Base-by-base conservation (phyloP, 805 yeast genomes). In the Ogataea polymorpha region DNA sequence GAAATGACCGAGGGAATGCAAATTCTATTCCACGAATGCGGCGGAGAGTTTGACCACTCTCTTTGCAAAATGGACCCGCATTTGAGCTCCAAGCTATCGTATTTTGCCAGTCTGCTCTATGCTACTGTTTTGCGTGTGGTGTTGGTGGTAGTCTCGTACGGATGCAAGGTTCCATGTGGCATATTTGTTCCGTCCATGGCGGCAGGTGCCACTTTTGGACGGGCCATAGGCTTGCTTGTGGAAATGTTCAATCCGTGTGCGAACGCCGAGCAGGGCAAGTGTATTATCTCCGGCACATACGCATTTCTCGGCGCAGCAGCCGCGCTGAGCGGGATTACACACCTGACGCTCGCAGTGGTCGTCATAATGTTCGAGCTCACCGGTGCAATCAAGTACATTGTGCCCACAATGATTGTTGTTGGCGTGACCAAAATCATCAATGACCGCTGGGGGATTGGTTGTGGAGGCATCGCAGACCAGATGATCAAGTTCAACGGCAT, bases 1-100 rank as follows among this genome's bases (percentile, higher is more conserved):
- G 99, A 93, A 59, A 93, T 93, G 99, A 89, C 99, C 1, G 95
- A 90, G 56, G 77, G 88, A 20, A 93, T 93, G 98, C 90, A 88
- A 51, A 67, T 83, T 9, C 67, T 93, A 28, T 93, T 93, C 64
- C 87, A 82, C 54, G 95, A 87, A 58, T 91, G 98, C 66, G 75
- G 68, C 25, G 58, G 61, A 2, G 65, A 58, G 4, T 60, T 68
- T 15, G 60, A 60, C 10, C 70, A 68, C 45, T 56, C 57, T 8
- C 44, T 75, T 6, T 75, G 80, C 51, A 56, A 61, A 33, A 53
- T 62, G 3, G 33, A 44, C 6, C 35, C 54, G 51, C 13, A 45
- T 46, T 6, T 55, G 9, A 13, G 41, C n/a, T 29, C 55, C 7
- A 64, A 62, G 21, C 27, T 63, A 12, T 49, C 51, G 8, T 62